Percentiles rank a stretch among this genome's conserved stretches.
Evolutionary conservation across 345 rosid species (phyloP).

Genomic region (Arabidopsis suecica): DNA sequence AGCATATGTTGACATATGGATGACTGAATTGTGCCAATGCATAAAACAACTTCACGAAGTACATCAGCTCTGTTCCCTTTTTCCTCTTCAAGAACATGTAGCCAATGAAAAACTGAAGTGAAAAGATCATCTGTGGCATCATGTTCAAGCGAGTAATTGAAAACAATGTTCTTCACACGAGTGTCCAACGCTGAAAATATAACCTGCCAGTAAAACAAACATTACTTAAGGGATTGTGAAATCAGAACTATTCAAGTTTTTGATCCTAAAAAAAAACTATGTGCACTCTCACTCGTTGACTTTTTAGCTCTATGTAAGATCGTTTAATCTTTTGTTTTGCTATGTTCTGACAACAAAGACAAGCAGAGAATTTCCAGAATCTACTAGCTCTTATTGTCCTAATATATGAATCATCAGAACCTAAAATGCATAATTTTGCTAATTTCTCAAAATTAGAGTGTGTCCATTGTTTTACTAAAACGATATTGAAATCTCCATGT

Average conservation of each 20-base stretch:
- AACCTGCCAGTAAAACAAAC: conserved; percentile 53
- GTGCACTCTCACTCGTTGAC: conserved; percentile 11
- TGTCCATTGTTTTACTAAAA: neutral
- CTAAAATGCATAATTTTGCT: neutral
- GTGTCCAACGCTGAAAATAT: conserved; percentile 66
- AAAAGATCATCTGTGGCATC: conserved; percentile 58
- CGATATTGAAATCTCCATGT: too few relatives aligned
- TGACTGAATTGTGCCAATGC: conserved; percentile 57
- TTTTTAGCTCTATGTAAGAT: neutral
- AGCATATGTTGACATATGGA: conserved; percentile 70
- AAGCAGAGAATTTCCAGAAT: neutral
- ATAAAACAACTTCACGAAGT: conserved; percentile 57
- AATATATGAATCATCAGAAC: neutral
- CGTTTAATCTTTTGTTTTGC: neutral
- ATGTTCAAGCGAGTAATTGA: conserved; percentile 74
- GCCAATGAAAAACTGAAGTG: conserved; percentile 49
- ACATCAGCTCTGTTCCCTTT: conserved; percentile 37
- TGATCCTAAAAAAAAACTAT: neutral
- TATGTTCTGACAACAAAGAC: neutral
- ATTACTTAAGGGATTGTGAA: conserved; percentile 2
- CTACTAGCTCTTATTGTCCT: neutral
- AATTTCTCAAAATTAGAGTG: neutral
- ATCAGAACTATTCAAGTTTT: neutral
- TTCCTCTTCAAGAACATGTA: conserved; percentile 51
- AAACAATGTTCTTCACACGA: conserved; percentile 59